A percentile compares a stretch with the other conserved stretches of the same genome.
phyloP scores from a whole-genome alignment of 257 asterid species.

The Echites panduratus region DNA sequence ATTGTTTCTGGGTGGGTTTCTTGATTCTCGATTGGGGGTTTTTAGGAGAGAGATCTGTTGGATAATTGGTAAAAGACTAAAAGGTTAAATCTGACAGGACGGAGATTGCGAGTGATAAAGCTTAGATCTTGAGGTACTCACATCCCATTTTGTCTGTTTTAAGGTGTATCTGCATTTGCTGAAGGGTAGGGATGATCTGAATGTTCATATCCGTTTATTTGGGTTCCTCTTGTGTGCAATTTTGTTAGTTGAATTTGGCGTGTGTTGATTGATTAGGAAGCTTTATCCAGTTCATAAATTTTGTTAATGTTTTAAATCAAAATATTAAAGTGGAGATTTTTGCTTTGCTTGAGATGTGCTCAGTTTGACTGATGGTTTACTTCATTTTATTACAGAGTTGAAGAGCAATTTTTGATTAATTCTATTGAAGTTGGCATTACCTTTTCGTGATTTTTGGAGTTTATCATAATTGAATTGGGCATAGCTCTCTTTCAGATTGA shows the following conservation, averaged over 20 bases:
- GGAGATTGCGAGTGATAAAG: constrained; percentile 2
- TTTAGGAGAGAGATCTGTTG: constrained; percentile 22
- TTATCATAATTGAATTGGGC: background rate
- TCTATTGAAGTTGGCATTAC: background rate
- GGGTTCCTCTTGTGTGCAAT: background rate
- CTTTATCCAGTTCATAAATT: background rate
- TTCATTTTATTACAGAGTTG: background rate
- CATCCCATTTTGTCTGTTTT: background rate
- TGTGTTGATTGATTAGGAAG: background rate
- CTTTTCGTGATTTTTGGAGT: background rate
- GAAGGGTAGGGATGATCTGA: background rate
- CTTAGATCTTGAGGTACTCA: constrained; percentile 36
- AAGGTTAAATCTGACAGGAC: background rate
- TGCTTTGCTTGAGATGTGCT: background rate
- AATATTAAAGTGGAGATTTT: background rate
- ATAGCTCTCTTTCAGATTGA: background rate
- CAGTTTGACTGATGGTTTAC: constrained; percentile 14
- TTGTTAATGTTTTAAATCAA: background rate
- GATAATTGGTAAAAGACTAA: constrained; percentile 12
- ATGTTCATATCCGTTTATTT: background rate
- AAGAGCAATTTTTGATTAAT: background rate
- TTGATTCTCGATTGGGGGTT: constrained; percentile 7
- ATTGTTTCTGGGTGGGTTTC: background rate
- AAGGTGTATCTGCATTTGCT: background rate
- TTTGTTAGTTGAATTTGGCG: background rate